These are phyloP conservation scores for Wickerhamomyces hampshirensis DNA, from an alignment of 805 yeast species.

Conservation along the genomic window DNA sequence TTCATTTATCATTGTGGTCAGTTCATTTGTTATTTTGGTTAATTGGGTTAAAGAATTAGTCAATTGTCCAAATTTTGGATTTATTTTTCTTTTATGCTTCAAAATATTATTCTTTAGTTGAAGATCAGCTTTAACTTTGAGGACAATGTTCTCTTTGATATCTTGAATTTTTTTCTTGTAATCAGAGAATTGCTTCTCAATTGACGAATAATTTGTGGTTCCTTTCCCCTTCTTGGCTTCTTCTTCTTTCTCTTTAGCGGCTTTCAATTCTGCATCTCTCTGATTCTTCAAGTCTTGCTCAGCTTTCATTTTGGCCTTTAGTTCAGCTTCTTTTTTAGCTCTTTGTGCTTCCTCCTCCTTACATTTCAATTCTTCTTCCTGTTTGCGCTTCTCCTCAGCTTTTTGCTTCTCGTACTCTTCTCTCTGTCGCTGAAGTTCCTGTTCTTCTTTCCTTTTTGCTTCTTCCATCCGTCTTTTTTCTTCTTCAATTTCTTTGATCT, in stretches of 20 bases:
- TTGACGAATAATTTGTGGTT: constrained; percentile 28
- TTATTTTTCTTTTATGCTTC: constrained; percentile 67
- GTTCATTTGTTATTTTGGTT: constrained; percentile 42
- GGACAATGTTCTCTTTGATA: constrained; percentile 57
- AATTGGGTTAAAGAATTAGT: constrained; percentile 68
- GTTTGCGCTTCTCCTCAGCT: constrained; percentile 16
- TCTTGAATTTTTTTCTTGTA: constrained; percentile 48
- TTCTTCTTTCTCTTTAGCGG: constrained; percentile 12
- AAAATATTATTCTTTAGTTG: constrained; percentile 49
- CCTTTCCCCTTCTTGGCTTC: constrained; percentile 26
- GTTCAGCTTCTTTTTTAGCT: constrained; percentile 19
- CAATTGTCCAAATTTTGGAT: constrained; percentile 89
- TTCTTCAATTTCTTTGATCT: constrained; percentile 14
- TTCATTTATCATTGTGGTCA: constrained; percentile 44
- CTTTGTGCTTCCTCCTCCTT: constrained; percentile 25
- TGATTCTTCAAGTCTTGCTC: constrained; percentile 22
- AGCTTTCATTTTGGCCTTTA: constrained; percentile 18
- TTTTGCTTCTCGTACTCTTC: constrained; percentile 15
- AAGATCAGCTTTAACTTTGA: constrained; percentile 47
- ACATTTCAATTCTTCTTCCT: constrained; percentile 7
- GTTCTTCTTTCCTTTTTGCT: constrained; percentile 12
- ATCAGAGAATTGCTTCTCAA: constrained; percentile 40
- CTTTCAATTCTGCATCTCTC: constrained; percentile 18
- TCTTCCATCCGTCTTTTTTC: constrained; percentile 13
- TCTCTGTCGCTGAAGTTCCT: constrained; percentile 13